Conservation (phyloP, 352 stramenopile species). For the Globisporangium heterothallicum region DNA sequence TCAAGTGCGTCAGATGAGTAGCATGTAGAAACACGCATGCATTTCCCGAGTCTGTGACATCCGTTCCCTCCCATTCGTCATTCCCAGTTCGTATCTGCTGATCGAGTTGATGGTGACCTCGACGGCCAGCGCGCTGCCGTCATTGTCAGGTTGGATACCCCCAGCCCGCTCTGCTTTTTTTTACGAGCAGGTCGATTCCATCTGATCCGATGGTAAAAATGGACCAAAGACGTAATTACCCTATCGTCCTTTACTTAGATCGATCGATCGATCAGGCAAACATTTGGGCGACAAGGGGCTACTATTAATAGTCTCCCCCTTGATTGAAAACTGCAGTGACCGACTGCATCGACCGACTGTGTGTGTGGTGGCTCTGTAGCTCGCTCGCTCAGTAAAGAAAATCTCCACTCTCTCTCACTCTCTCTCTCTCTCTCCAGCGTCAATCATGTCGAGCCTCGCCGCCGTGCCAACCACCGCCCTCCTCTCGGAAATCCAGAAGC, state of each 20-base stretch:
- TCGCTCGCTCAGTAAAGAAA: neutral
- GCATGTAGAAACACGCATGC: neutral
- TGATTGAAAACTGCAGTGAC: neutral
- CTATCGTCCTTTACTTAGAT: neutral
- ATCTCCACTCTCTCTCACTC: neutral
- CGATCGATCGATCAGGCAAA: neutral
- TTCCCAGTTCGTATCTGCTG: too few species aligned
- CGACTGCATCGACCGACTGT: neutral
- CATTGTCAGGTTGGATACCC: neutral
- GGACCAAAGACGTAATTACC: neutral
- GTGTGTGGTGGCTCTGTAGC: neutral
- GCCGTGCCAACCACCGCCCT: conserved; percentile 79
- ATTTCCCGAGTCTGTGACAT: too few species aligned
- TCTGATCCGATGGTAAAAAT: neutral
- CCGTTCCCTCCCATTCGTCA: too few species aligned
- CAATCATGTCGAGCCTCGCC: conserved; percentile 57
- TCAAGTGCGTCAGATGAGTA: neutral
- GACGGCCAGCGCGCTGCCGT: neutral
- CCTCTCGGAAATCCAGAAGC: conserved; percentile 89
- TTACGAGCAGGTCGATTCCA: too few species aligned
- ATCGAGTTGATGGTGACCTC: neutral
- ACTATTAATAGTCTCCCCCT: neutral
- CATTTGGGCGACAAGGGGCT: neutral
- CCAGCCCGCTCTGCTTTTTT: neutral
- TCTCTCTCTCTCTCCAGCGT: neutral